Evolutionary conservation across 2,329 filamentous ascomycete genomes (phyloP), one percentile per base, ranked within the genome.

Genomic region (Aspergillus ibericus): DNA sequence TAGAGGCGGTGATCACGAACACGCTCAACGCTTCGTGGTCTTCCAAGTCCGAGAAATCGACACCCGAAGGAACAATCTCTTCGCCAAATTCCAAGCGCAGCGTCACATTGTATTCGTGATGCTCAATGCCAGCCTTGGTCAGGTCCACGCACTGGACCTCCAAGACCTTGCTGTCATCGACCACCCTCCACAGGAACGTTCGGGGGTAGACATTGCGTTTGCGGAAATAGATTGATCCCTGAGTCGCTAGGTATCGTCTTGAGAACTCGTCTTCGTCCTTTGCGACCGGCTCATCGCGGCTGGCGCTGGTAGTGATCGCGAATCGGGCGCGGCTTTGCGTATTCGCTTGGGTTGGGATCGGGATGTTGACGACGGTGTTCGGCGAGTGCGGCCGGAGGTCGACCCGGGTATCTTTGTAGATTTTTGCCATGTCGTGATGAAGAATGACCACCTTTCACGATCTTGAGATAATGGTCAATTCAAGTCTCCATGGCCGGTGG

Each of bases 151-250:
- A 88, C 70, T 91, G 89, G 52, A 99, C 82, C 77, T 95, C 93
- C 66, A 99, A 82, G 62, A 92, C 81, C 65, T 85, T 90, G 69
- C 87, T 86, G 68, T 91, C 87, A 70, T 96, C 89, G 60, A 97
- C 78, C 38, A 98, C 83, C 66, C 93, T 86, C 95, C 95, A 99
- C 49, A 96, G 83, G 72, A 98, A 96, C 75, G 86, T 91, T 71
- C 90, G 88, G 38, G 95, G 95, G 63, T 89, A 88, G 63, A 84
- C 81, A 70, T 89, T 86, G 73, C 89, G 85, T 73, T 85, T 85
- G 56, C 95, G 87, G 75, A 96, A 92, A 79, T 91, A 96, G 56
- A 98, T 83, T 2, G 91, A 92, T 27, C 91, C 89, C 32, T 92
- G 85, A 1, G 82, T 88, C 25, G 93, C 91, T 54, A 97, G 80